phyloP scores from a whole-genome alignment of 2,329 filamentous ascomycete species.

The Aureobasidium leucospermi region DNA sequence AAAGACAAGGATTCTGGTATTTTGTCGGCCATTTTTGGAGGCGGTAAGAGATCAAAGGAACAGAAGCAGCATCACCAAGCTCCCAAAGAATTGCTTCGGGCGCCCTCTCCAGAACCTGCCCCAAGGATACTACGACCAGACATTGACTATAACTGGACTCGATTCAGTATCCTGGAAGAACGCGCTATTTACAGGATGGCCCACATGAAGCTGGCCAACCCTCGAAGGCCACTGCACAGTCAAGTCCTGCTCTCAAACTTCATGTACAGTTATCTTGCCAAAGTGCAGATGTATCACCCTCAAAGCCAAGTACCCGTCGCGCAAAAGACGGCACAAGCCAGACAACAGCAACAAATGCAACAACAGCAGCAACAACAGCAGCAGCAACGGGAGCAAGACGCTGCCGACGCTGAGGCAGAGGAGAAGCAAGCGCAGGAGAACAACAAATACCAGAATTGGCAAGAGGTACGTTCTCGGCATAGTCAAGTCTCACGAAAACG shows the following conservation, averaged over 20 bases:
- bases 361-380: constrained; percentile 26
- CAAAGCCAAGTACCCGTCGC: constrained; percentile 77
- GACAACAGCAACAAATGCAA: constrained; percentile 36
- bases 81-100: constrained; percentile 46
- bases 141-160: constrained; percentile 91
- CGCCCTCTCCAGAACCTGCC: constrained; percentile 72
- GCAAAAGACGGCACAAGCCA: constrained; percentile 49
- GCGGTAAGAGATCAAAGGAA: constrained; percentile 50
- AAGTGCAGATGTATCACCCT: constrained; percentile 97
- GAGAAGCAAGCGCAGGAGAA: constrained; percentile 25
- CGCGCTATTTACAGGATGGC: constrained; percentile 97
- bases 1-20: constrained; percentile 69
- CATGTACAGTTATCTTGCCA: constrained; percentile 98
- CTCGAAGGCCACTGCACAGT: constrained; percentile 80
- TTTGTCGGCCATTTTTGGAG: constrained; percentile 90
- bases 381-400: constrained; percentile 17
- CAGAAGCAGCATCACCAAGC: constrained; percentile 57
- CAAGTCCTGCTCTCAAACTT: constrained; percentile 97
- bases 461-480: constrained; percentile 26
- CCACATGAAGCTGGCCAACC: constrained; percentile 98
- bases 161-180: constrained; percentile 92
- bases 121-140: constrained; percentile 71
- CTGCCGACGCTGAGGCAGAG: background rate
- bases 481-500: background rate
- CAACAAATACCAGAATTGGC: constrained; percentile 30